A percentile compares a stretch with the other conserved stretches of the same genome.
Evolutionary conservation across 441 rosid genomes (phyloP).

Genomic region (Pelargonium myrrhifolium): DNA sequence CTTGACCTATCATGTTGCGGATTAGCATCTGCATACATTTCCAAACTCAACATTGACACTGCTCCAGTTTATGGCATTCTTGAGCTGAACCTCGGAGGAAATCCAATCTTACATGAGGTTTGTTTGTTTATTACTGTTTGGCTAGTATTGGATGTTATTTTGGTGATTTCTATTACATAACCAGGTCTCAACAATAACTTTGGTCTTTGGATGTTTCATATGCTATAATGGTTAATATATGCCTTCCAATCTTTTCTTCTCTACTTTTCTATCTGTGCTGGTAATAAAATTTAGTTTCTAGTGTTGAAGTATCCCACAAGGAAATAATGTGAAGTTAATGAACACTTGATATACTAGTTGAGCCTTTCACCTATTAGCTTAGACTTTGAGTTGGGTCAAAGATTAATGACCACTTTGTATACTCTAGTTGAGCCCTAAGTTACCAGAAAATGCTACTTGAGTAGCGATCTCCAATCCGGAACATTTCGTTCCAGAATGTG

Average conservation of each 20-base stretch:
- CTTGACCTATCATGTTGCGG: slow-evolving; percentile 78
- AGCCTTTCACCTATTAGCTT: too few species aligned
- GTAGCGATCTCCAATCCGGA: too few species aligned
- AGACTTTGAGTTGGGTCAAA: too few species aligned
- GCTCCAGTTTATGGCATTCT: slow-evolving; percentile 40
- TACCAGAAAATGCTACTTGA: too few species aligned
- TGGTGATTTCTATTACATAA: not conserved
- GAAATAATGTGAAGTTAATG: too few species aligned
- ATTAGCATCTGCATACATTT: slow-evolving; percentile 39
- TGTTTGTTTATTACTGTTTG: slow-evolving; percentile 11
- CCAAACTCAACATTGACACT: slow-evolving; percentile 29
- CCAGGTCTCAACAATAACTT: not conserved
- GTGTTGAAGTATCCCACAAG: not conserved
- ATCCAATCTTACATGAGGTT: slow-evolving; percentile 65
- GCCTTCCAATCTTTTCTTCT: not conserved
- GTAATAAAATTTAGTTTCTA: not conserved
- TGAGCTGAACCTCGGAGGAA: slow-evolving; percentile 79
- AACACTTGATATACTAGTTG: too few species aligned
- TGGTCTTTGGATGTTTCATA: not conserved
- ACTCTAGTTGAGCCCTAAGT: too few species aligned
- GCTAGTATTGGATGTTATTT: not conserved
- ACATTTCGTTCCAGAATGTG: too few species aligned
- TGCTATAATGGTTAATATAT: not conserved
- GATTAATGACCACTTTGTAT: too few species aligned
- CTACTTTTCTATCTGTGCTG: not conserved